Evolutionary conservation across 306 rosid species (phyloP), one percentile per base, ranked within the genome.

Genomic region (Cicer pinnatifidum): DNA sequence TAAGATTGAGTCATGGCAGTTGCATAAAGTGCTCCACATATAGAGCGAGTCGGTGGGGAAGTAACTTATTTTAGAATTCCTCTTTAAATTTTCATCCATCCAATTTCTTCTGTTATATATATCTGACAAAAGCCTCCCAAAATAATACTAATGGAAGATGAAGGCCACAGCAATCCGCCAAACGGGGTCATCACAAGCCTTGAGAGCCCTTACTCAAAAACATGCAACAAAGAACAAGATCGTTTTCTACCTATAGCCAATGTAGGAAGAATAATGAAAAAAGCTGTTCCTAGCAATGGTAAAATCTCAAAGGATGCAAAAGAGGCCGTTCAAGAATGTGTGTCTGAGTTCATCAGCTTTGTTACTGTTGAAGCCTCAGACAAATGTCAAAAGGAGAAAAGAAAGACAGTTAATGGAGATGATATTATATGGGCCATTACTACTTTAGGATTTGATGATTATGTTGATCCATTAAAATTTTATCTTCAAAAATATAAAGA

Each of bases 361-460:
- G 91, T 90, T 11, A 90, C 92, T 0, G 89, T 92, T 0, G 96
- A 90, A 78, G 96, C 92, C 0, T 88, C 96, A 0, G 96, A 90
- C 38, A 90, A 88, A 80, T 90, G 96, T 35, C 96, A 88, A n/a
- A 72, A 88, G 48, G 96, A 90, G 40, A 90, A 86, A 69, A 83
- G 92, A 61, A 90, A 90, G 75, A 86, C 96, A 0, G 84, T 90
- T 51, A 90, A 90, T 16, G 96, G 92, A 0, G 96, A 90, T 0
- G 96, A 90, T 58, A 80, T 90, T 66, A 88, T 88, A 0, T 90
- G 92, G 92, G 92, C 92, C n/a, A 90, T 88, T 73, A 88, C 96
- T 33, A 86, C 91, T 2, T 50, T 90, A 56, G 96, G 96, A 0
- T 90, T 90, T 16, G 92, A 88, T 20, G 84, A 88, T 35, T 90